A percentile compares a stretch with the other conserved stretches of the same genome.
Conservation (phyloP, 805 yeast species). For the Saccharomycopsis selenospora region DNA sequence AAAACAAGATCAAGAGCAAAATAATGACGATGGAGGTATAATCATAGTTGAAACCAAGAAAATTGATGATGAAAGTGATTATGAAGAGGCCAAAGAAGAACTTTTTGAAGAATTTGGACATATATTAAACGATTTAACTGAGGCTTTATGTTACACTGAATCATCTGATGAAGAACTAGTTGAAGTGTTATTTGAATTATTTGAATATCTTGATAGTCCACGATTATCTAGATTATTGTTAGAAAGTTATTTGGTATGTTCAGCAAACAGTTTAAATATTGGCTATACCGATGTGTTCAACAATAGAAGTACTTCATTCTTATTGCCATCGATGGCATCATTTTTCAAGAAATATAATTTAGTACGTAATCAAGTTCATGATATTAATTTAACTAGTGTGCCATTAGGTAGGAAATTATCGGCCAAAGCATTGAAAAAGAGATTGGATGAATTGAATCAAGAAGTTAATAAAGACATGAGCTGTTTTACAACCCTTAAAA, state of each 20-base stretch:
- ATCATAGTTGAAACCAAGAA: slow-evolving; percentile 23
- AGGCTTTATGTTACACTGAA: slow-evolving; percentile 58
- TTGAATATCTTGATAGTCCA: slow-evolving; percentile 39
- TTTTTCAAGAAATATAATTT: slow-evolving; percentile 12
- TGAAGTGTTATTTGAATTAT: slow-evolving; percentile 43
- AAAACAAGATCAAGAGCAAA: background rate
- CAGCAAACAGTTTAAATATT: slow-evolving; percentile 28
- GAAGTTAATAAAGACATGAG: slow-evolving; percentile 21
- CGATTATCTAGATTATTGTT: slow-evolving; percentile 48
- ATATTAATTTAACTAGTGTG: background rate
- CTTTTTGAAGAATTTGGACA: slow-evolving; percentile 34
- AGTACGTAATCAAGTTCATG: slow-evolving; percentile 12
- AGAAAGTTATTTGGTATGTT: slow-evolving; percentile 44
- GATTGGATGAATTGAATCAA: slow-evolving; percentile 5
- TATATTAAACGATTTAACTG: slow-evolving; percentile 48
- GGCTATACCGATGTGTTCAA: slow-evolving; percentile 35
- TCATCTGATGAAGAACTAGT: slow-evolving; percentile 50
- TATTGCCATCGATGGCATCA: slow-evolving; percentile 28
- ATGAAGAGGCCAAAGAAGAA: slow-evolving; percentile 26
- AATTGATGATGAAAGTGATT: slow-evolving; percentile 22
- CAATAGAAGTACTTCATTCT: slow-evolving; percentile 20
- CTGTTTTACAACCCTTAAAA: slow-evolving; percentile 31
- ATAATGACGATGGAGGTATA: slow-evolving; percentile 18
- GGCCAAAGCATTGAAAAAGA: background rate
- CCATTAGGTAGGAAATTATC: background rate